Conservation (phyloP, 2,329 filamentous ascomycete species). For the Sphaerulina musiva region DNA sequence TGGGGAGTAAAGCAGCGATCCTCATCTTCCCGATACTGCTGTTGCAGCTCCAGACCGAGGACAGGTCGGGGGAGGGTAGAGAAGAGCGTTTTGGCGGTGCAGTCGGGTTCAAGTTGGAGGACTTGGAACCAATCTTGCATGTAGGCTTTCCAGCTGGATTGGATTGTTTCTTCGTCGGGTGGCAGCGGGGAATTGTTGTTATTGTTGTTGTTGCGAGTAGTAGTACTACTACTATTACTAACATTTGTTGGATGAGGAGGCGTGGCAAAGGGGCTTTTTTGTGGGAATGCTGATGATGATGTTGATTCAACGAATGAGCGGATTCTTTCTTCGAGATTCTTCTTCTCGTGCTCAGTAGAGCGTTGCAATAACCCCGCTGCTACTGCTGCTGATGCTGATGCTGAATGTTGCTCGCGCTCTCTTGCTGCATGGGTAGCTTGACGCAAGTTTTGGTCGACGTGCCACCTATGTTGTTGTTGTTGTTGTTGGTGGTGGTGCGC, state of each 20-base stretch:
- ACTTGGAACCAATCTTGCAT: slow-evolving; percentile 4
- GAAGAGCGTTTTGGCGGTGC: background rate
- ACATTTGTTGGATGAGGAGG: too few species aligned
- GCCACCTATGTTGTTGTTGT: background rate
- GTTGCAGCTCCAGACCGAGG: background rate
- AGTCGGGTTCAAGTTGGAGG: background rate
- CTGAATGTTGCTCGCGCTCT: background rate
- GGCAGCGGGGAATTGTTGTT: too few species aligned
- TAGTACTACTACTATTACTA: background rate
- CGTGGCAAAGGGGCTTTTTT: too few species aligned
- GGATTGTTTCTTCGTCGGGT: background rate
- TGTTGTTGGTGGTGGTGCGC: background rate
- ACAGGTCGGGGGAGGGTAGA: slow-evolving; percentile 1
- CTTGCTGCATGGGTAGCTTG: background rate
- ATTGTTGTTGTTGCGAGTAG: background rate
- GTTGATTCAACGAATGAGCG: background rate
- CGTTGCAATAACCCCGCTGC: background rate
- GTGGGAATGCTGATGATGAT: too few species aligned
- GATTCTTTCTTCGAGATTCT: slow-evolving; percentile 3
- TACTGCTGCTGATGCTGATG: background rate
- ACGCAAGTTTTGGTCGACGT: background rate
- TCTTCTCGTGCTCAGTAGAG: background rate
- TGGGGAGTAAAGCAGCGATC: background rate
- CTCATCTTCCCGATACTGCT: background rate
- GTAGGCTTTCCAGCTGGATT: slow-evolving; percentile 5